These are phyloP conservation scores for Actinomortierella ambigua DNA, from an alignment of 371 early-diverging fungal genomes.

Conservation along the genomic window DNA sequence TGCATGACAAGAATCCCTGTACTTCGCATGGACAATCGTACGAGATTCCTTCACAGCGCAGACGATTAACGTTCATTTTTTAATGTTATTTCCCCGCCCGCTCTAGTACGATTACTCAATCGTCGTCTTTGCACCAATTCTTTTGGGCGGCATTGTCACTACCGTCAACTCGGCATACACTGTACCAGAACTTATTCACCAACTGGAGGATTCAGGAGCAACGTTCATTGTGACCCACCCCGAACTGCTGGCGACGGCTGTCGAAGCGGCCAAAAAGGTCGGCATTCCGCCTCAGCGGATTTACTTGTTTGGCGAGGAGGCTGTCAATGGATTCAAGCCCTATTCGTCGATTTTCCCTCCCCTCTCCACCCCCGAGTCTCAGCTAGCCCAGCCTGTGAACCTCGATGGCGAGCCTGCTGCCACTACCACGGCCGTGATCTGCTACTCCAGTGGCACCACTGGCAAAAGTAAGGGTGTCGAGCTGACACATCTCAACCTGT, in stretches of 20 bases:
- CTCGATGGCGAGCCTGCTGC: constrained; percentile 25
- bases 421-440: constrained; percentile 65
- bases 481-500: constrained; percentile 81
- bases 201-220: constrained; percentile 72
- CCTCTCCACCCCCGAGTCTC: constrained; percentile 17
- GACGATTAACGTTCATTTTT: background rate
- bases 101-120: constrained; percentile 49
- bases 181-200: constrained; percentile 73
- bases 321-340: constrained; percentile 45
- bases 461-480: constrained; percentile 81
- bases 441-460: constrained; percentile 86
- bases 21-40: constrained; percentile 36
- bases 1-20: constrained; percentile 8
- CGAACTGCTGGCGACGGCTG: constrained; percentile 52
- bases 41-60: constrained; percentile 46
- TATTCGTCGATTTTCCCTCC: constrained; percentile 44
- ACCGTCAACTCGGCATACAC: constrained; percentile 84
- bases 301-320: constrained; percentile 58
- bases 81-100: background rate
- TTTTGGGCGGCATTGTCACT: constrained; percentile 68
- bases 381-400: constrained; percentile 27
- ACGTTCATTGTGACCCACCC: constrained; percentile 61
- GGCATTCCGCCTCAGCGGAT: constrained; percentile 55
- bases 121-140: constrained; percentile 53
- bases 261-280: constrained; percentile 60